phyloP scores from a whole-genome alignment of 352 stramenopile species.

The Globisporangium apiculatum region DNA sequence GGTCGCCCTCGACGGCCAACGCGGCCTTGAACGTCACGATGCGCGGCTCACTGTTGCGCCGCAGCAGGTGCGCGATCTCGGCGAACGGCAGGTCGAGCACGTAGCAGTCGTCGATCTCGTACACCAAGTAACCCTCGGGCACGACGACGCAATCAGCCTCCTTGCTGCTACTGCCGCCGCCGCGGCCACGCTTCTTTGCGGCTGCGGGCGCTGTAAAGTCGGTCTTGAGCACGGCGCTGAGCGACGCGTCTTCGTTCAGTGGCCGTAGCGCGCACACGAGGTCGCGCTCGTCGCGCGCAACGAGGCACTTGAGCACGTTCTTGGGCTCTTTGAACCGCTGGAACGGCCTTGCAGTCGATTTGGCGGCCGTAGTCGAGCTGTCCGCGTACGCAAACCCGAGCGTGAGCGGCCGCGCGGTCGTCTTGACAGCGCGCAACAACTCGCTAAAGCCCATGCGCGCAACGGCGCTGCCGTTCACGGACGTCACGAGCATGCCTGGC shows the following conservation, averaged over 20 bases:
- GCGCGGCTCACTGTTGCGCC: conserved; percentile 32
- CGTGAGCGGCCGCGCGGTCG: conserved; percentile 32
- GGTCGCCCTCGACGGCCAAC: conserved; percentile 28
- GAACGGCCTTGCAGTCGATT: conserved; percentile 22
- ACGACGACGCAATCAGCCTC: conserved; percentile 18
- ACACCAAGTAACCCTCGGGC: conserved; percentile 50
- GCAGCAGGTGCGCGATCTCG: conserved; percentile 54
- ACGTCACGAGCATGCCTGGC: conserved; percentile 50
- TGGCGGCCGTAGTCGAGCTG: conserved; percentile 11
- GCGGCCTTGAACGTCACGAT: conserved; percentile 56
- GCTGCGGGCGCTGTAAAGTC: conserved; percentile 29
- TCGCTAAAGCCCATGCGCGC: conserved; percentile 35
- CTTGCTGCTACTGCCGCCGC: neutral
- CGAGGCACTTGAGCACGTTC: conserved; percentile 42
- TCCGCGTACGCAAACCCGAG: conserved; percentile 49
- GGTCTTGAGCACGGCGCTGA: conserved; percentile 44
- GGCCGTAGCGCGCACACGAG: conserved; percentile 35
- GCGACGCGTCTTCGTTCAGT: conserved; percentile 33
- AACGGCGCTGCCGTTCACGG: conserved; percentile 48
- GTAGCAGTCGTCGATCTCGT: conserved; percentile 56
- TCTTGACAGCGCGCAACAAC: conserved; percentile 43
- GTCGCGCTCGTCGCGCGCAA: conserved; percentile 38
- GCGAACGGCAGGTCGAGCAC: conserved; percentile 47
- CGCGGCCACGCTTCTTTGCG: conserved; percentile 17
- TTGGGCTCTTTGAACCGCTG: conserved; percentile 38